These are phyloP conservation scores for Monilinia laxa DNA, from an alignment of 2,329 filamentous ascomycete genomes.

Conservation along the genomic window DNA sequence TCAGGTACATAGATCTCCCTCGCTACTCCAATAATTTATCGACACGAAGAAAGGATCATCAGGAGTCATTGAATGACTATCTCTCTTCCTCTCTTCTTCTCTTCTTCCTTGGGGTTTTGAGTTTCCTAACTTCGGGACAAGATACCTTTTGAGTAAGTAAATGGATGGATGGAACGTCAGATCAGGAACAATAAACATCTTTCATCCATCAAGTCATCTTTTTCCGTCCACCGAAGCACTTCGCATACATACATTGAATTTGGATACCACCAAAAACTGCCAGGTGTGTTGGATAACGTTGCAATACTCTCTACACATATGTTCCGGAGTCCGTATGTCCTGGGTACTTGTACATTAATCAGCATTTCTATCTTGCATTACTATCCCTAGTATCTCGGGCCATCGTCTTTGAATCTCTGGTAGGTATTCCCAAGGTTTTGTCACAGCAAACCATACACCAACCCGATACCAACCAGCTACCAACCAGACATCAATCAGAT, in stretches of 20 bases:
- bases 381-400: too few species aligned
- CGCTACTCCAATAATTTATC: slow-evolving; percentile 1
- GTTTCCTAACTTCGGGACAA: slow-evolving; percentile 1
- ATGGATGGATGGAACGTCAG: slow-evolving; percentile 3
- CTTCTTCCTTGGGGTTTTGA: background rate
- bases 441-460: too few species aligned
- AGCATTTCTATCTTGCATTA: too few species aligned
- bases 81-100: background rate
- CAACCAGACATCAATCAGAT: too few species aligned
- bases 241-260: too few species aligned
- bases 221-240: background rate
- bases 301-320: too few species aligned
- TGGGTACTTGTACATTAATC: too few species aligned
- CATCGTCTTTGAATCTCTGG: too few species aligned
- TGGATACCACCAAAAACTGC: background rate
- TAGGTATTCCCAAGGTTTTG: too few species aligned
- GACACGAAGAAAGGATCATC: background rate
- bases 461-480: too few species aligned
- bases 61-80: background rate
- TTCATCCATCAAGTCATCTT: slow-evolving; percentile 7
- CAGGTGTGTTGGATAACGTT: slow-evolving; percentile 1
- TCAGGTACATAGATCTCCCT: background rate
- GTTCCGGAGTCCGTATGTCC: too few species aligned
- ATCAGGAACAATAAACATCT: background rate
- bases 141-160: background rate